These are phyloP conservation scores for Neurospora sp. DNA, from an alignment of 495 filamentous ascomycete species.

Conservation along the genomic window DNA sequence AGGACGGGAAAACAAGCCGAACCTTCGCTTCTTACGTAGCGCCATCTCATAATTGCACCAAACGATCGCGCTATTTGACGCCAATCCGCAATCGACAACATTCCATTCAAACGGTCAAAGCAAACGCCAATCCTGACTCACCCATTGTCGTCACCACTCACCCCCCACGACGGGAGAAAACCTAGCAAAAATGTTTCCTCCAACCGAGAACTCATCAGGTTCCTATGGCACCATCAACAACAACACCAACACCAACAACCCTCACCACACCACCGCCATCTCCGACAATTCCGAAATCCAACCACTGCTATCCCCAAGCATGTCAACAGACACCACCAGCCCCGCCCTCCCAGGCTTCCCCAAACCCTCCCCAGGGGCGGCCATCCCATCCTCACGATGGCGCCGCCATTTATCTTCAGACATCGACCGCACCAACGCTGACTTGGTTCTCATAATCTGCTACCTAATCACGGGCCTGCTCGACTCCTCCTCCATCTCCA, in stretches of 20 bases:
- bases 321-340: not conserved
- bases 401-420: conserved; percentile 40
- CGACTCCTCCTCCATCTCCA: conserved; percentile 59
- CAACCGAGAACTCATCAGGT: not conserved
- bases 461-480: conserved; percentile 66
- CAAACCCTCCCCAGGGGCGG: no score
- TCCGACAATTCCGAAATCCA: not conserved
- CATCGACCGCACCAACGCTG: conserved; percentile 45
- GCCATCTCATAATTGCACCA: not conserved
- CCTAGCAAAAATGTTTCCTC: not conserved
- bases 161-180: not conserved
- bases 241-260: not conserved
- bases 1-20: not conserved
- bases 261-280: not conserved
- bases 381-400: conserved; percentile 16
- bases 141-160: not conserved
- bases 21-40: not conserved
- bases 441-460: conserved; percentile 52
- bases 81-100: not conserved
- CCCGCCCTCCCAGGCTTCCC: no score
- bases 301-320: not conserved
- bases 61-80: not conserved
- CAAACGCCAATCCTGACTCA: not conserved
- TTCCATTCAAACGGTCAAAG: not conserved
- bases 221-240: not conserved